These are phyloP conservation scores for Alectoria sarmentosa DNA, from an alignment of 495 filamentous ascomycete genomes.

Conservation along the genomic window DNA sequence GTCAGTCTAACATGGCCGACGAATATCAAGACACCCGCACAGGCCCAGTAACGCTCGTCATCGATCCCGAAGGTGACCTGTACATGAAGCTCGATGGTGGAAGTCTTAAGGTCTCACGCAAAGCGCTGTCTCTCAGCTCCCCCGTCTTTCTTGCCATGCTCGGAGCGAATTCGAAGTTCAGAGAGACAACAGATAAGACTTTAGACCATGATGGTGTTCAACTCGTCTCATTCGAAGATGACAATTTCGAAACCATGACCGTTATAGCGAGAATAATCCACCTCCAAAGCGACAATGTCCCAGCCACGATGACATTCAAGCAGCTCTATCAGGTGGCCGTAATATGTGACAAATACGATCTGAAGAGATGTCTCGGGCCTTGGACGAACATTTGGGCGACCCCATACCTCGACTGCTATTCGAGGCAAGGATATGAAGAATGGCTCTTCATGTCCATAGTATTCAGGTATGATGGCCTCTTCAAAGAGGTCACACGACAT, in stretches of 20 bases:
- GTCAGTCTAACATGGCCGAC: neutral
- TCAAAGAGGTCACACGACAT: conserved; percentile 6
- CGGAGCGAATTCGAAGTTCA: conserved; percentile 4
- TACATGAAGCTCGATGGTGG: neutral
- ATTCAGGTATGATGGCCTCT: neutral
- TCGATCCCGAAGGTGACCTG: conserved; percentile 9
- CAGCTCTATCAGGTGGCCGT: conserved; percentile 9
- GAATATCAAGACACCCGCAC: neutral
- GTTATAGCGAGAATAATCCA: conserved; percentile 3
- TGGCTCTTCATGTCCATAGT: conserved; percentile 9
- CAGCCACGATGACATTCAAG: neutral
- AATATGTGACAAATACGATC: conserved; percentile 13
- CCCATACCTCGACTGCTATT: conserved; percentile 5
- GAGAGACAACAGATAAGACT: neutral
- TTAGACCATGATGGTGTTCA: neutral
- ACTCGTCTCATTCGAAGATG: conserved; percentile 5
- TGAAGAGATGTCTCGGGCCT: conserved; percentile 9
- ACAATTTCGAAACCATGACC: conserved; percentile 6
- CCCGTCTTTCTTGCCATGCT: conserved; percentile 1
- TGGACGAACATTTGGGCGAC: neutral
- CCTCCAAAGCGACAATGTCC: conserved; percentile 8
- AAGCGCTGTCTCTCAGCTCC: neutral
- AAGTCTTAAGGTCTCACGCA: neutral
- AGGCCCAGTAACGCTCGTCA: neutral
- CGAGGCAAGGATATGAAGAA: neutral